Base-by-base conservation (phyloP, 176 grass and related monocot genomes). In the Phyllostachys edulis region DNA sequence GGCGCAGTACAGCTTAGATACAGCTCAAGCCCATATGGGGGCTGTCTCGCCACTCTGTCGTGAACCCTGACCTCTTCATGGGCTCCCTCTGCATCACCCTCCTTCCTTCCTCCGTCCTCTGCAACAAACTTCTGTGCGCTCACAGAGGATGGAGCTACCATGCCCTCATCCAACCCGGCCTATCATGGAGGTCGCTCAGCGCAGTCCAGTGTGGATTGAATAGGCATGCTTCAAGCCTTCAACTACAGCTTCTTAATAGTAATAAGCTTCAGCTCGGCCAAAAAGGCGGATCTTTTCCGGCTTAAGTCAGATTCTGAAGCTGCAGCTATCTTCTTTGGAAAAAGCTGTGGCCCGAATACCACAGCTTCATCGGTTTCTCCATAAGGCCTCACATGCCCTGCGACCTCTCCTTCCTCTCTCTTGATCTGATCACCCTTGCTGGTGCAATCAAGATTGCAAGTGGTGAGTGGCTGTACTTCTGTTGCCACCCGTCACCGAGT, bases 221-320 rank as follows among this genome's bases (percentile, higher is more conserved):
- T 57, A 72, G 47, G 12, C 37, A 15, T 38, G 69, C 40, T 84
- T 71, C 14, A 69, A 41, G 8, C 60, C 29, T 84, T 71, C 14
- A 69, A 41, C 13, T 69, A 64, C 47, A 57, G 27, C 60, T 74
- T 80, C 23, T 80, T 73, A 21, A 56, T 27, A 63, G 4, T 14
- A 60, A 23, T 67, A 49, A 52, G 18, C 63, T 49, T 79, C 63
- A 67, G 63, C 18, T 60, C 20, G 24, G 75, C 42, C 27, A 63
- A 71, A 66, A 70, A 46, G 36, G 32, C 54, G 27, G 6, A 78
- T 34, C 15, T 57, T 78, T 82, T 88, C 50, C 18, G 15, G 38
- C 69, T 72, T 63, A 77, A 9, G 37, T 45, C 50, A 70, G 42
- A 54, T 77, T 50, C n/a, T 76, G 40, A 87, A 86, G 34, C 63